Evolutionary conservation across 257 asterid genomes (phyloP), one percentile per base, ranked within the genome.

Genomic region (Fraxinus quadrangulata): DNA sequence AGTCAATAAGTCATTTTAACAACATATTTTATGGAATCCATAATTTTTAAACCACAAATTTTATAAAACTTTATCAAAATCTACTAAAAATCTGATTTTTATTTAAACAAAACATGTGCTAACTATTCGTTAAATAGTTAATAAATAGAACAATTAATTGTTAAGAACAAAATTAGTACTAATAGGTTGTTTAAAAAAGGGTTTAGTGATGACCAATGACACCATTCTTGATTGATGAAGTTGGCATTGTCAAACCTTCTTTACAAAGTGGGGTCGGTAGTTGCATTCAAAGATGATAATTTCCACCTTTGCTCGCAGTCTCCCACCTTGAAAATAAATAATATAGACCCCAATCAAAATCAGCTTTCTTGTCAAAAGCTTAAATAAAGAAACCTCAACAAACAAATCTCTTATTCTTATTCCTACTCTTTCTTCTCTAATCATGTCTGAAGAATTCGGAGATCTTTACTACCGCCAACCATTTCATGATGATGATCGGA

Each of bases 371-470:
- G 93, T 90, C 97, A 91, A 90, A 54, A 89, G 85, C 90, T 80
- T 86, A 83, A 90, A 89, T 81, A 87, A 82, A 87, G 85, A 86
- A 84, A 80, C 47, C 78, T 80, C n/a, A 72, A 73, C 87, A 81
- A 78, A 78, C 78, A 40, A 56, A 76, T 56, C 77, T 30, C 79
- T 89, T 80, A 84, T 73, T 78, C 76, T 24, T 61, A 30, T 9
- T 40, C 49, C 16, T 16, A 63, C 26, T 69, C 66, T 28, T 31
- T 74, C 67, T 61, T 49, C 4, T 47, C 12, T 14, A 49, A n/a
- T 16, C 84, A 94, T 94, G 98, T 90, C 97, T 67, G 87, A 94
- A 78, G 92, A 89, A 68, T 85, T 84, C 59, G 75, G 79, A 30
- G 78, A 83, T 23, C 81, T 85, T 21, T 90, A 81, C 85, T 86